Evolutionary conservation across 2,329 filamentous ascomycete genomes (phyloP).

Genomic region (Penicillium sp.): DNA sequence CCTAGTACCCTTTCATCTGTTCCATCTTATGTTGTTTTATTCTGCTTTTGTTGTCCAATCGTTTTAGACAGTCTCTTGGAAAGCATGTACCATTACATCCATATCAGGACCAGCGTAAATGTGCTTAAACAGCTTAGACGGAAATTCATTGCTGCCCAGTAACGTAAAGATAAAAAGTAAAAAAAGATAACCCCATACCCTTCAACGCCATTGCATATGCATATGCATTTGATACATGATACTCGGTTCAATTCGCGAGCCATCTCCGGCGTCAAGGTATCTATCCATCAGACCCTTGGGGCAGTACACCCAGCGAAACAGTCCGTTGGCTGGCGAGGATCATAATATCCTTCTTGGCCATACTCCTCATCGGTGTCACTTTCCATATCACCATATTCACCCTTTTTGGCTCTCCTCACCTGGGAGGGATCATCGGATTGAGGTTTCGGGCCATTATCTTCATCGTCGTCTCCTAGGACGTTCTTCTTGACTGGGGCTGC

Average conservation of each 20-base stretch:
- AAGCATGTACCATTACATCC: slow-evolving; percentile 27
- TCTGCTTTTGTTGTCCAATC: slow-evolving; percentile 19
- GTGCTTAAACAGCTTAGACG: slow-evolving; percentile 11
- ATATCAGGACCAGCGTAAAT: slow-evolving; percentile 15
- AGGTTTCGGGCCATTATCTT: slow-evolving; percentile 28
- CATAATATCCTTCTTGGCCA: slow-evolving; percentile 46
- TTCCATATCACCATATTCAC: slow-evolving; percentile 53
- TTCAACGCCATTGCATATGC: not conserved
- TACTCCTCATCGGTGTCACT: slow-evolving; percentile 71
- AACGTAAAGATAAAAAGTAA: not conserved
- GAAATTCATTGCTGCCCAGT: not conserved
- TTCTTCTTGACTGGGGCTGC: slow-evolving; percentile 38
- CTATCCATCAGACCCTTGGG: slow-evolving; percentile 8
- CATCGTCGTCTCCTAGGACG: slow-evolving; percentile 41
- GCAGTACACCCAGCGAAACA: slow-evolving; percentile 43
- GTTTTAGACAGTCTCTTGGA: slow-evolving; percentile 23
- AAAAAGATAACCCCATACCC: not conserved
- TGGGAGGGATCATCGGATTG: slow-evolving; percentile 4
- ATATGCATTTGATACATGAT: not conserved
- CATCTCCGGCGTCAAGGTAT: not conserved
- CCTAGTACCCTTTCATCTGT: slow-evolving; percentile 33
- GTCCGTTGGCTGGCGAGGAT: slow-evolving; percentile 51
- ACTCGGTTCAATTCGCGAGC: not conserved
- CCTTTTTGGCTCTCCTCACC: slow-evolving; percentile 2
- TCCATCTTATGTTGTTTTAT: slow-evolving; percentile 22